phyloP scores from a whole-genome alignment of 495 filamentous ascomycete species.

The Amphirosellinia nigrospora region DNA sequence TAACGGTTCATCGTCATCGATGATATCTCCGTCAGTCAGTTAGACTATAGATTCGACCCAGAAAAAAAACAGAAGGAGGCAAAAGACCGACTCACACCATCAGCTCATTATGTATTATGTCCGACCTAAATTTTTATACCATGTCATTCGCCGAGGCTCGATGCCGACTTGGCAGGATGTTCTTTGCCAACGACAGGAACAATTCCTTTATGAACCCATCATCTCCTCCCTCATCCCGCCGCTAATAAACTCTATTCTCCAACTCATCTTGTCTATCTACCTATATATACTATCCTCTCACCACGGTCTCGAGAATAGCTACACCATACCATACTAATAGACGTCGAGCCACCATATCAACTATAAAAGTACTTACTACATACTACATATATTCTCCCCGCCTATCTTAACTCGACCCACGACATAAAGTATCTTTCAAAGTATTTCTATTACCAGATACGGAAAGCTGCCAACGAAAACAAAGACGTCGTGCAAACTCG shows the following conservation, averaged over 20 bases:
- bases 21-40: neutral
- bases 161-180: neutral
- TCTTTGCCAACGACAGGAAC: neutral
- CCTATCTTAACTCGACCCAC: neutral
- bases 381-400: neutral
- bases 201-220: slow-evolving; percentile 14
- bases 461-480: neutral
- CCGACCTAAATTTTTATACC: neutral
- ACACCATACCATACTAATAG: neutral
- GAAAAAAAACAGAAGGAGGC: slow-evolving; percentile 19
- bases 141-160: slow-evolving; percentile 14
- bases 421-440: neutral
- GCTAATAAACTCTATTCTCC: slow-evolving; percentile 1
- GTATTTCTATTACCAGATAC: neutral
- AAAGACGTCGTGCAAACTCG: neutral
- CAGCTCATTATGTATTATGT: neutral
- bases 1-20: slow-evolving; percentile 9
- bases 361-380: neutral
- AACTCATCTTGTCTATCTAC: neutral
- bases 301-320: neutral
- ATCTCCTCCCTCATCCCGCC: neutral
- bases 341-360: neutral
- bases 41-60: neutral
- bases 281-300: neutral
- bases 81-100: slow-evolving; percentile 19